Conservation (phyloP, 192 early-diverging fungal genomes). For the Phycomyces blakesleeanus region DNA sequence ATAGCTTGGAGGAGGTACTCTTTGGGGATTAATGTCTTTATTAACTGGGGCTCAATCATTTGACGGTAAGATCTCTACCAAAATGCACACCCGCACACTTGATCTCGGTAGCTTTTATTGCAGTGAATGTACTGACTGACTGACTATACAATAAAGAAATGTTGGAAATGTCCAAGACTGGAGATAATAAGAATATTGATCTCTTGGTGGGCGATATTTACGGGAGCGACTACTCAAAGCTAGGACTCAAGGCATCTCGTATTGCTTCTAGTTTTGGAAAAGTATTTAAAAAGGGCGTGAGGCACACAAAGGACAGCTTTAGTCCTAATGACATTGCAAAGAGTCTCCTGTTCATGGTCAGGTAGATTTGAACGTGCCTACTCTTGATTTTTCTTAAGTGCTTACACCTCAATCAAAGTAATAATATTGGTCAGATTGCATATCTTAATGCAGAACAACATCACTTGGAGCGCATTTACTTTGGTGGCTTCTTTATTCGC, state of each 20-base stretch:
- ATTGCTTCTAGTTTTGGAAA: slow-evolving; percentile 96
- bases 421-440: slow-evolving; percentile 99
- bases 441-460: slow-evolving; percentile 94
- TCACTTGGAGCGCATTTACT: slow-evolving; percentile 86
- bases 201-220: slow-evolving; percentile 98
- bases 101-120: too few relatives aligned
- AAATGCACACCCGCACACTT: too few relatives aligned
- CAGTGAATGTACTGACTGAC: background rate
- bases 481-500: slow-evolving; percentile 96
- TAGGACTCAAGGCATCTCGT: slow-evolving; percentile 89
- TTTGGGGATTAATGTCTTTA: slow-evolving; percentile 90
- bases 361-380: slow-evolving; percentile 33
- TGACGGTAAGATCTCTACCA: slow-evolving; percentile 60
- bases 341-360: slow-evolving; percentile 90
- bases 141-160: slow-evolving; percentile 42
- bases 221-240: slow-evolving; percentile 82
- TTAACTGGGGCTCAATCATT: slow-evolving; percentile 88
- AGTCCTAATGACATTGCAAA: slow-evolving; percentile 80
- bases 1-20: slow-evolving; percentile 88
- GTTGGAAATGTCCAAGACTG: slow-evolving; percentile 80
- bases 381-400: background rate
- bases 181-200: slow-evolving; percentile 89
- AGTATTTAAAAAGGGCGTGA: slow-evolving; percentile 81
- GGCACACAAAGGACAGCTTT: slow-evolving; percentile 55
- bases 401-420: slow-evolving; percentile 42